A percentile compares a stretch with the other conserved stretches of the same genome.
phyloP scores from a whole-genome alignment of 1,139 yeast genomes.

The Tardiomyces depauwii region DNA sequence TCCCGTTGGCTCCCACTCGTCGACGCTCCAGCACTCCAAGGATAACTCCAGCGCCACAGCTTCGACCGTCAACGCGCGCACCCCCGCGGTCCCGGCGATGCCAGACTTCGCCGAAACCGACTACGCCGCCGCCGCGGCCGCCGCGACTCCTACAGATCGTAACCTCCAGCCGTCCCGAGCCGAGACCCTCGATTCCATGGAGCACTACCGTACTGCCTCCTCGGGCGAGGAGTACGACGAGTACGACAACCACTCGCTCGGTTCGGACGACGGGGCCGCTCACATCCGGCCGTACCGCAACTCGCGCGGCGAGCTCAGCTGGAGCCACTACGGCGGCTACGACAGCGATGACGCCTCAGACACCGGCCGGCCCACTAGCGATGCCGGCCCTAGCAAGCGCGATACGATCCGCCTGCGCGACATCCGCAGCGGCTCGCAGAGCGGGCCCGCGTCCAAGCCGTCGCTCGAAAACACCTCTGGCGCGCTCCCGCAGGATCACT shows the following conservation, averaged over 20 bases:
- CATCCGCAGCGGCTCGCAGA: neutral
- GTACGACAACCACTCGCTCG: conserved; percentile 7
- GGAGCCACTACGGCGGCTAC: conserved; percentile 10
- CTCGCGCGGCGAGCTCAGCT: conserved; percentile 23
- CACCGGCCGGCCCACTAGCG: neutral
- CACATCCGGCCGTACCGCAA: conserved; percentile 23
- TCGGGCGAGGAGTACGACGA: conserved; percentile 12
- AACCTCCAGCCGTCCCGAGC: neutral
- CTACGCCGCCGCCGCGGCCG: neutral
- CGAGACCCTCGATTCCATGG: neutral
- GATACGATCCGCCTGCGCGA: conserved; percentile 8
- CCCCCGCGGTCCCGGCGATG: neutral
- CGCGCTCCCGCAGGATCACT: neutral
- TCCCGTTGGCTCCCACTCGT: conserved; percentile 15
- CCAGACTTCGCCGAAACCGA: neutral
- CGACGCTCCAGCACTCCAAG: conserved; percentile 7
- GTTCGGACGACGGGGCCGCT: conserved; percentile 7
- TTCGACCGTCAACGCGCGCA: neutral
- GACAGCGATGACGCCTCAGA: neutral
- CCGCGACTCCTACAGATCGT: neutral
- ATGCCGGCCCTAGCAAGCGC: conserved; percentile 3
- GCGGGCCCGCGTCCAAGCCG: neutral
- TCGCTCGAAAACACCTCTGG: neutral
- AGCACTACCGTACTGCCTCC: conserved; percentile 14
- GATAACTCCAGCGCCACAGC: neutral